Evolutionary conservation across 805 yeast genomes (phyloP).

Genomic region (Wickerhamomyces rabaulensis): DNA sequence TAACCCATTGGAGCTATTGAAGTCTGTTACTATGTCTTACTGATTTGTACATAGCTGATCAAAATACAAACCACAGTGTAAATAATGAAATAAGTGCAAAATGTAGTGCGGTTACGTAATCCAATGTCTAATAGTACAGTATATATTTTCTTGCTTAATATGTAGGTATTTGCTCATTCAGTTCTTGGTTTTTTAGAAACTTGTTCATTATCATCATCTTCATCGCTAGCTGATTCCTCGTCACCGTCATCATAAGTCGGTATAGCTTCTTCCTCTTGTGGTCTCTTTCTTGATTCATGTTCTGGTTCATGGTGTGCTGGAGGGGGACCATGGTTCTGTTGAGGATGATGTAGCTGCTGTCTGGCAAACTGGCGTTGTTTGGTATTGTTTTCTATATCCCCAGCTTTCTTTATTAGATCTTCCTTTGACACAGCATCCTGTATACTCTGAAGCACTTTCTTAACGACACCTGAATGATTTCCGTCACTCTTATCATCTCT

Average conservation of each 20-base stretch:
- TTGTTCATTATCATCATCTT: constrained; percentile 8
- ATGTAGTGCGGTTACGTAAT: neutral
- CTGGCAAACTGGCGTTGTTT: constrained; percentile 42
- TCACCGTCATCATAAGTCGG: constrained; percentile 5
- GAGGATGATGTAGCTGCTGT: constrained; percentile 5
- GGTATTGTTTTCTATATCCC: constrained; percentile 57
- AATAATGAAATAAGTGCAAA: neutral
- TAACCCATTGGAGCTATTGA: constrained; percentile 38
- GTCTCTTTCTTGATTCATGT: neutral
- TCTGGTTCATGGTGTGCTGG: constrained; percentile 3
- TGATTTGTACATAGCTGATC: constrained; percentile 1
- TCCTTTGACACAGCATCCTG: constrained; percentile 80
- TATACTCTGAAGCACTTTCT: constrained; percentile 77
- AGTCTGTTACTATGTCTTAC: constrained; percentile 21
- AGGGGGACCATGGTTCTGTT: neutral
- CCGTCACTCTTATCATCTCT: constrained; percentile 91
- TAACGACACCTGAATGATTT: constrained; percentile 76
- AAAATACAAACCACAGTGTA: neutral
- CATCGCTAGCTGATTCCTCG: neutral
- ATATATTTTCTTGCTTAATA: neutral
- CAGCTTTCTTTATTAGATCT: constrained; percentile 58
- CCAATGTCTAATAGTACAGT: neutral
- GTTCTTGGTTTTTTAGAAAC: constrained; percentile 5
- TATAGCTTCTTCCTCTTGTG: neutral
- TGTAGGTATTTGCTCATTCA: neutral